These are phyloP conservation scores for Phellopilus nigrolimitatus DNA, from an alignment of 1,284 basidiomycete genomes.

Conservation along the genomic window DNA sequence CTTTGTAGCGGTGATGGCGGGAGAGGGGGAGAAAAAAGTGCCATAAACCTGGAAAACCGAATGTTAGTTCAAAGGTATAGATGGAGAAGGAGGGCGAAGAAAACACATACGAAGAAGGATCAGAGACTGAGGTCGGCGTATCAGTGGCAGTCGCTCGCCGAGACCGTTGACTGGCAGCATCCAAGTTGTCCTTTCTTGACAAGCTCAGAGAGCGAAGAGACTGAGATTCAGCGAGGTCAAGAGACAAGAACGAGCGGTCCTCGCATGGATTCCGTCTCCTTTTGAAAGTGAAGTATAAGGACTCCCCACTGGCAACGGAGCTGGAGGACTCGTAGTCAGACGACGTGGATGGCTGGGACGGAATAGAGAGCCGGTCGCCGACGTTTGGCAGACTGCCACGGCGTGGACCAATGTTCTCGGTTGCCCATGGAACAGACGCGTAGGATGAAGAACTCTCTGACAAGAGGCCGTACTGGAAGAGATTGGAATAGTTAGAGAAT, in stretches of 20 bases:
- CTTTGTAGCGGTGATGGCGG: slow-evolving; percentile 8
- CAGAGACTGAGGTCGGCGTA: background rate
- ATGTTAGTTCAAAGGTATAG: background rate
- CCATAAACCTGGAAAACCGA: slow-evolving; percentile 3
- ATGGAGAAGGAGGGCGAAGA: background rate
- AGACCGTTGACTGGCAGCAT: slow-evolving; percentile 7
- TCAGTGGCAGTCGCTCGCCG: background rate
- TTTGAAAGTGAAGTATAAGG: slow-evolving; percentile 51
- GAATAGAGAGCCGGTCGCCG: slow-evolving; percentile 27
- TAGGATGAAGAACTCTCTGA: slow-evolving; percentile 33
- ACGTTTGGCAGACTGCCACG: slow-evolving; percentile 42
- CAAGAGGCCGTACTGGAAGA: slow-evolving; percentile 58
- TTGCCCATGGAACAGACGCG: slow-evolving; percentile 28
- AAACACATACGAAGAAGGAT: slow-evolving; percentile 8
- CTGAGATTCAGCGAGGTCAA: slow-evolving; percentile 55
- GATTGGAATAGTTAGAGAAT: slow-evolving; percentile 44
- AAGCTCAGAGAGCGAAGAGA: slow-evolving; percentile 39
- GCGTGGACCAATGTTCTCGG: slow-evolving; percentile 28
- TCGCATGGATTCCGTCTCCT: slow-evolving; percentile 33
- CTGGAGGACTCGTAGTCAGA: slow-evolving; percentile 26
- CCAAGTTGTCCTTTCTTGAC: slow-evolving; percentile 27
- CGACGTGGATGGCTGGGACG: slow-evolving; percentile 27
- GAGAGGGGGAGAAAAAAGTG: slow-evolving; percentile 13
- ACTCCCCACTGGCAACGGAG: slow-evolving; percentile 23
- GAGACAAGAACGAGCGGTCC: slow-evolving; percentile 51